Evolutionary conservation across 306 rosid species (phyloP), one percentile per base, ranked within the genome.

Genomic region (Glycine tomentella): DNA sequence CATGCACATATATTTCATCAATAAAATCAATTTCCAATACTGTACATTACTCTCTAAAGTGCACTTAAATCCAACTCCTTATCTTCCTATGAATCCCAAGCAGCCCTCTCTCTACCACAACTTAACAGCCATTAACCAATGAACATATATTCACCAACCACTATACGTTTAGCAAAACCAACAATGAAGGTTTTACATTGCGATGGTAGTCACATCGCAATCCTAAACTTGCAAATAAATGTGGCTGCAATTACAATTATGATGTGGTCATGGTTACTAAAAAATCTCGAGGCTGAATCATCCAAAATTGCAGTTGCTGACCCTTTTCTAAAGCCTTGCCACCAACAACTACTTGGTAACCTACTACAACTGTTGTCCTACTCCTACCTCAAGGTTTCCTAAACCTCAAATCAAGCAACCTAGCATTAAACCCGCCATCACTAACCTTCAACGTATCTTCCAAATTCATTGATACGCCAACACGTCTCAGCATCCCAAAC

Each of bases 351-450:
- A 20, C 20, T 20, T 20, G 20, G 20, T 20, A 20, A 20, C 20
- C 20, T 20, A 20, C 42, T 38, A 38, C 46, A 42, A 68, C 56
- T 8, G 1, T 40, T 4, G 44, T 55, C 20, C 82, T 40, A 63
- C 20, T 20, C 20, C 20, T 20, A 67, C 56, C 13, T 86, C 81
- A 16, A 78, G 20, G 63, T 16, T 76, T 78, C 61, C 57, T 84
- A 76, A 91, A 68, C 61, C 84, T 70, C 88, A 84, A 83, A 48
- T 89, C 91, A 61, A 89, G 49, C 82, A 95, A 75, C 77, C 82
- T 83, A 36, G 79, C 74, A 63, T 48, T 67, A 78, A 95, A 92
- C 74, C 84, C 92, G 2, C 95, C 97, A 36, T 95, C 95, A 80
- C 97, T 89, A 73, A 77, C 53, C 80, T 56, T 79, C 83, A 93